phyloP scores from a whole-genome alignment of 2,329 filamentous ascomycete genomes.

The Trichothecium roseum region DNA sequence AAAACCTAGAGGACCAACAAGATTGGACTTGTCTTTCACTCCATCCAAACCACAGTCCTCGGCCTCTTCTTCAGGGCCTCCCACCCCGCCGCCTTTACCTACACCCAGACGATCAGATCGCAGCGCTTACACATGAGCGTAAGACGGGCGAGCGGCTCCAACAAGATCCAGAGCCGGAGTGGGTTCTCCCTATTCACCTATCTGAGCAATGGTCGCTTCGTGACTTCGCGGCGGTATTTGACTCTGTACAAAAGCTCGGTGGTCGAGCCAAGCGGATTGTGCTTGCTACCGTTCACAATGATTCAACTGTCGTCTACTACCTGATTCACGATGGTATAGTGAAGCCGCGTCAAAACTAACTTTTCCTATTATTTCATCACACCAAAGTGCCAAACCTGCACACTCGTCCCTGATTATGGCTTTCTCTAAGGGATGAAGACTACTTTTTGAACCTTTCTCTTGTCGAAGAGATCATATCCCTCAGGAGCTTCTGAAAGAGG shows the following conservation, averaged over 20 bases:
- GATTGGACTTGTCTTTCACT: conserved; percentile 56
- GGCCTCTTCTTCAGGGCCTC: conserved; percentile 61
- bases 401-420: no score
- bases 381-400: background rate
- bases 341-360: conserved; percentile 71
- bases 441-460: conserved; percentile 65
- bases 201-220: conserved; percentile 62
- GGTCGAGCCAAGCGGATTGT: conserved; percentile 56
- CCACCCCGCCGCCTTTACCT: conserved; percentile 65
- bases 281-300: conserved; percentile 66
- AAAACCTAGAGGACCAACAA: conserved; percentile 67
- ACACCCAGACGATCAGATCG: conserved; percentile 75
- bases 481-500: conserved; percentile 54
- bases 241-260: conserved; percentile 40
- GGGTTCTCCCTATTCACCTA: conserved; percentile 66
- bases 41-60: conserved; percentile 36
- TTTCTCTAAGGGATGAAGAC: conserved; percentile 44
- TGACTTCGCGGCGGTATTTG: conserved; percentile 59
- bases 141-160: conserved; percentile 30
- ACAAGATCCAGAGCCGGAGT: conserved; percentile 54
- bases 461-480: conserved; percentile 62
- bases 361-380: background rate
- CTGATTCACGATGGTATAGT: conserved; percentile 79
- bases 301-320: conserved; percentile 79
- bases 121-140: conserved; percentile 52